Evolutionary conservation across 257 asterid species (phyloP).

Genomic region (Solanum rostratum): DNA sequence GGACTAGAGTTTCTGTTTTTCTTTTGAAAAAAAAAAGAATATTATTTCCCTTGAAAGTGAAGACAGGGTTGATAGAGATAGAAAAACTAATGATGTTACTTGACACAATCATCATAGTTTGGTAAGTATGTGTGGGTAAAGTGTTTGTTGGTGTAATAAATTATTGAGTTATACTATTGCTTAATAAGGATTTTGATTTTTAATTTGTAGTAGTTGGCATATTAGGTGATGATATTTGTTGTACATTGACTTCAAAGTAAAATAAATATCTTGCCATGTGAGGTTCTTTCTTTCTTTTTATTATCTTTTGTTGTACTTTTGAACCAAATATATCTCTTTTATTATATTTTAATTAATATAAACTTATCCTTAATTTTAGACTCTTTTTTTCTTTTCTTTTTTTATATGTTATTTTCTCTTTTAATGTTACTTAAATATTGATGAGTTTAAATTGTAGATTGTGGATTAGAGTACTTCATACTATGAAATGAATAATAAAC

Average conservation of each 20-base stretch:
- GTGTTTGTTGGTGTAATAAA: not conserved
- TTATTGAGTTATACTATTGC: not conserved
- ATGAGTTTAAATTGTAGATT: no score
- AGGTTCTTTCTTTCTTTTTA: not conserved
- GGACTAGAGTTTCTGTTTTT: not conserved
- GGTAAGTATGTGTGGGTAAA: no score
- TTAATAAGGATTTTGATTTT: not conserved
- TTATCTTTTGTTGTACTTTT: no score
- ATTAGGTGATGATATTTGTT: not conserved
- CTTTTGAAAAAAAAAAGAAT: no score
- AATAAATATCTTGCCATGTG: not conserved
- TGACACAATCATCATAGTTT: no score
- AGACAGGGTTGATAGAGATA: constrained; percentile 25
- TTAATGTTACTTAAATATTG: no score
- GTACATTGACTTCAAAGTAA: not conserved
- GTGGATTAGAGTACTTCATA: no score
- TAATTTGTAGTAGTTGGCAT: not conserved
- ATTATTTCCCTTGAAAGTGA: constrained; percentile 13
- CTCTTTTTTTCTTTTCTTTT: no score
- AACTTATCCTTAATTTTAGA: not conserved
- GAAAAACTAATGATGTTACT: constrained; percentile 12
- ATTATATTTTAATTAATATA: no score
- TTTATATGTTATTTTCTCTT: no score
- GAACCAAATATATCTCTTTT: no score
- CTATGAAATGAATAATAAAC: no score